Evolutionary conservation across 345 rosid genomes (phyloP).

Genomic region (Dipteronia sinensis): DNA sequence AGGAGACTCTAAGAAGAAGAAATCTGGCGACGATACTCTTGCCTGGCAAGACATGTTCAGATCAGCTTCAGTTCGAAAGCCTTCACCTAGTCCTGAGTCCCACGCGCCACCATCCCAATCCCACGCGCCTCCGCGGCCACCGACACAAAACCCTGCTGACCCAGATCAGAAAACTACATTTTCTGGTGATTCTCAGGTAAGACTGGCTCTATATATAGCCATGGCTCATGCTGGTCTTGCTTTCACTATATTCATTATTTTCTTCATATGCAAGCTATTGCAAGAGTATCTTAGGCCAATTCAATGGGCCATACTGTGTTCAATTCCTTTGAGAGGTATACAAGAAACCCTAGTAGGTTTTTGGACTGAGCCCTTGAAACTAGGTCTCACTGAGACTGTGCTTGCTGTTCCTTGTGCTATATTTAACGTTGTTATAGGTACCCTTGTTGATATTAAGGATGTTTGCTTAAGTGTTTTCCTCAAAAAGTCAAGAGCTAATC

Average conservation of each 20-base stretch:
- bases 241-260: slow-evolving; percentile 61
- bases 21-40: slow-evolving; percentile 43
- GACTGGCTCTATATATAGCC: slow-evolving; percentile 92
- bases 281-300: slow-evolving; percentile 87
- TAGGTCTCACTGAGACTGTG: slow-evolving; percentile 90
- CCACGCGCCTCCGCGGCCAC: slow-evolving; percentile 25
- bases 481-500: slow-evolving; percentile 51
- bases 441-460: slow-evolving; percentile 75
- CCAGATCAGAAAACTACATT: slow-evolving; percentile 36
- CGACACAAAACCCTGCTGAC: slow-evolving; percentile 10
- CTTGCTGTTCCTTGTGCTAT: slow-evolving; percentile 84
- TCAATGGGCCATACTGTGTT: slow-evolving; percentile 94
- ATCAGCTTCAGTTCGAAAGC: slow-evolving; percentile 75
- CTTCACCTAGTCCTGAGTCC: slow-evolving; percentile 43
- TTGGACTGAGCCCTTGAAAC: slow-evolving; percentile 77
- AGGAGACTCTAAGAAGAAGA: slow-evolving; percentile 47
- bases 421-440: slow-evolving; percentile 66
- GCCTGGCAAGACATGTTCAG: slow-evolving; percentile 98
- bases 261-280: slow-evolving; percentile 69
- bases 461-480: slow-evolving; percentile 52
- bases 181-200: slow-evolving; percentile 72
- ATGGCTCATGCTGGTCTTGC: slow-evolving; percentile 98
- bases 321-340: slow-evolving; percentile 89
- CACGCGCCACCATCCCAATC: slow-evolving; percentile 32
- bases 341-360: slow-evolving; percentile 82